phyloP scores from a whole-genome alignment of 768 basidiomycete genomes.

The Suillus placidus region DNA sequence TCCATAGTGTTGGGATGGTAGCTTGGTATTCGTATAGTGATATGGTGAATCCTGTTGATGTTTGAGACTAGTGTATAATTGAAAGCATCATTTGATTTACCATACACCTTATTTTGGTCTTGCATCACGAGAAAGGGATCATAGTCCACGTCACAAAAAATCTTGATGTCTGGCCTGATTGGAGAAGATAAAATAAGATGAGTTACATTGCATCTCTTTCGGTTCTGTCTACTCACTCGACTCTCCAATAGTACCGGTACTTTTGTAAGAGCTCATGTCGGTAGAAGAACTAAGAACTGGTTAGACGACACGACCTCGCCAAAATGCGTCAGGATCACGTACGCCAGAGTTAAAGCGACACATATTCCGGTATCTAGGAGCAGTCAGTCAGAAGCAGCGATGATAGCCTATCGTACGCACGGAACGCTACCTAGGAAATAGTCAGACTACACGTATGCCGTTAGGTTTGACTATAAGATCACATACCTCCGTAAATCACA shows the following conservation, averaged over 20 bases:
- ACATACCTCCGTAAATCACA: conserved; percentile 68
- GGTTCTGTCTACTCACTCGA: conserved; percentile 60
- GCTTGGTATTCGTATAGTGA: conserved; percentile 76
- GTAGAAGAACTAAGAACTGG: conserved; percentile 70
- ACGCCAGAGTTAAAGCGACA: conserved; percentile 94
- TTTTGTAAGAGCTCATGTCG: conserved; percentile 73
- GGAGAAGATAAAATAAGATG: conserved; percentile 5
- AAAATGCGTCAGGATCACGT: conserved; percentile 25
- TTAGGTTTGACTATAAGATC: not conserved
- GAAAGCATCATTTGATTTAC: conserved; percentile 35
- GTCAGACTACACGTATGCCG: conserved; percentile 12
- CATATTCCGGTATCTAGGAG: conserved; percentile 84
- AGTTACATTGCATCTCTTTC: conserved; percentile 3
- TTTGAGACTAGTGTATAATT: conserved; percentile 22
- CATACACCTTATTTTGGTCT: conserved; percentile 81
- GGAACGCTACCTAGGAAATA: conserved; percentile 62
- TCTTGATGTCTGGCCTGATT: conserved; percentile 71
- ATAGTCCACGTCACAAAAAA: conserved; percentile 77
- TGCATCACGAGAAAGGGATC: conserved; percentile 86
- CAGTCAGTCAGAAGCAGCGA: conserved; percentile 9
- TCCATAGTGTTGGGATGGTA: conserved; percentile 84
- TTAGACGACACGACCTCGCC: not conserved
- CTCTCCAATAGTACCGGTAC: conserved; percentile 89
- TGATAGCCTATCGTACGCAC: conserved; percentile 43
- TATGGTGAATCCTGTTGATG: conserved; percentile 68